These are phyloP conservation scores for Wickerhamomyces strasburgensis DNA, from an alignment of 805 yeast genomes.

Conservation along the genomic window DNA sequence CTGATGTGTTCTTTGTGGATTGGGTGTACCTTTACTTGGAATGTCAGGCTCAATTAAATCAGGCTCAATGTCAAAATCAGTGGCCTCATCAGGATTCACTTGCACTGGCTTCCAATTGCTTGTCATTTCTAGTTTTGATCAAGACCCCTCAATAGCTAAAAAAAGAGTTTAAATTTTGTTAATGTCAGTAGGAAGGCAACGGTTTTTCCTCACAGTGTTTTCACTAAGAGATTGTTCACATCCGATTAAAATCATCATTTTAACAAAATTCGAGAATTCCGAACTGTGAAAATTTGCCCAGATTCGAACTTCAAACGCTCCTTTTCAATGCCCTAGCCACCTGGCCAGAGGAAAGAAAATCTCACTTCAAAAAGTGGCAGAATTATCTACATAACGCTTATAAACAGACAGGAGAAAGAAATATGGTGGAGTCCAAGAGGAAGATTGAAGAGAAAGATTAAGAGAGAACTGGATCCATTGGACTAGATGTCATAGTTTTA, in stretches of 20 bases:
- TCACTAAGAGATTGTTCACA: slow-evolving; percentile 30
- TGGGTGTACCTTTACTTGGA: not conserved
- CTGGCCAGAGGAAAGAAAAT: slow-evolving; percentile 15
- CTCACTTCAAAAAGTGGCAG: slow-evolving; percentile 13
- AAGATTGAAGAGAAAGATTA: too few species aligned
- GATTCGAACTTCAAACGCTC: slow-evolving; percentile 17
- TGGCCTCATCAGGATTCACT: slow-evolving; percentile 24
- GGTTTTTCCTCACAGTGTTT: slow-evolving; percentile 26
- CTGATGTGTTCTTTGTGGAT: slow-evolving; percentile 2
- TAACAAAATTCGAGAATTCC: slow-evolving; percentile 6
- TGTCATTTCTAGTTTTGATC: too few species aligned
- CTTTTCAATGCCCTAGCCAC: slow-evolving; percentile 14
- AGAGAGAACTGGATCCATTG: too few species aligned
- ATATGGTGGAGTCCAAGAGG: too few species aligned
- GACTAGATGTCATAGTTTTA: too few species aligned
- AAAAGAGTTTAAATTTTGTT: slow-evolving; percentile 10
- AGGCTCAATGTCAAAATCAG: slow-evolving; percentile 26
- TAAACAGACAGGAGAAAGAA: not conserved
- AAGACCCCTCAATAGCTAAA: slow-evolving; percentile 3
- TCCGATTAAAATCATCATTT: slow-evolving; percentile 25
- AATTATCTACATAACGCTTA: not conserved
- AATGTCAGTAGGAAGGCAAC: slow-evolving; percentile 27
- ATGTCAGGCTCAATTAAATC: slow-evolving; percentile 26
- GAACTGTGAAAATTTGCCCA: too few species aligned
- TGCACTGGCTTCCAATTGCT: slow-evolving; percentile 26